phyloP scores from a whole-genome alignment of 2,329 filamentous ascomycete species.

The Cadophora sp. region DNA sequence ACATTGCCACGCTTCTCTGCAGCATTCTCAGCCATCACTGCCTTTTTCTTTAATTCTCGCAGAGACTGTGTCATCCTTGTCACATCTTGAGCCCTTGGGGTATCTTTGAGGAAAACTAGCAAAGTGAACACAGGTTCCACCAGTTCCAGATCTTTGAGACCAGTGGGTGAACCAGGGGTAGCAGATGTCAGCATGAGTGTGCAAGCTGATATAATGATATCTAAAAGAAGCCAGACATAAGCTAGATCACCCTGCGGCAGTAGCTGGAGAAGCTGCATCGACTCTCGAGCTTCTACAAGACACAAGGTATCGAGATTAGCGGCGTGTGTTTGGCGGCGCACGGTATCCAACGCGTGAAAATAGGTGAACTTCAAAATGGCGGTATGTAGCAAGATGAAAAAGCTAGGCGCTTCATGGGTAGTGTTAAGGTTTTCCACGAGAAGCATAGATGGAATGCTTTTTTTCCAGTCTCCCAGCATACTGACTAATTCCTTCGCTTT shows the following conservation, averaged over 20 bases:
- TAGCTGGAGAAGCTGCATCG: slow-evolving; percentile 36
- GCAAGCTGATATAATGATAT: slow-evolving; percentile 29
- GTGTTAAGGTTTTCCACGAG: slow-evolving; percentile 25
- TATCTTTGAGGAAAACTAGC: slow-evolving; percentile 28
- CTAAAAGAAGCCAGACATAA: slow-evolving; percentile 29
- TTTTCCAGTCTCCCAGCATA: slow-evolving; percentile 39
- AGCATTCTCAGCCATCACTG: slow-evolving; percentile 27
- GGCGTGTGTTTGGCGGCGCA: slow-evolving; percentile 32
- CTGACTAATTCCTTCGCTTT: slow-evolving; percentile 37
- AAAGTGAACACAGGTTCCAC: slow-evolving; percentile 30
- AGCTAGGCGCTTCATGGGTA: slow-evolving; percentile 26
- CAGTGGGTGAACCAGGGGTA: slow-evolving; percentile 21
- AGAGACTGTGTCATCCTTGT: slow-evolving; percentile 28
- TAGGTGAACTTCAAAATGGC: slow-evolving; percentile 40
- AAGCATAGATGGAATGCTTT: slow-evolving; percentile 31
- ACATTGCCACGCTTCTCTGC: slow-evolving; percentile 24
- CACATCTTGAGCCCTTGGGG: slow-evolving; percentile 28
- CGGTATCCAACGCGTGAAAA: slow-evolving; percentile 37
- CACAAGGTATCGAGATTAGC: slow-evolving; percentile 30
- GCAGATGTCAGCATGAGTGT: slow-evolving; percentile 28
- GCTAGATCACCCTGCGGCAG: slow-evolving; percentile 38
- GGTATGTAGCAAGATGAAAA: slow-evolving; percentile 37
- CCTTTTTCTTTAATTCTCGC: slow-evolving; percentile 27
- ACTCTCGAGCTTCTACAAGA: slow-evolving; percentile 39
- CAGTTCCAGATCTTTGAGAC: slow-evolving; percentile 27